Evolutionary conservation across 441 rosid genomes (phyloP).

Genomic region (Euphorbia schlechtendalii): DNA sequence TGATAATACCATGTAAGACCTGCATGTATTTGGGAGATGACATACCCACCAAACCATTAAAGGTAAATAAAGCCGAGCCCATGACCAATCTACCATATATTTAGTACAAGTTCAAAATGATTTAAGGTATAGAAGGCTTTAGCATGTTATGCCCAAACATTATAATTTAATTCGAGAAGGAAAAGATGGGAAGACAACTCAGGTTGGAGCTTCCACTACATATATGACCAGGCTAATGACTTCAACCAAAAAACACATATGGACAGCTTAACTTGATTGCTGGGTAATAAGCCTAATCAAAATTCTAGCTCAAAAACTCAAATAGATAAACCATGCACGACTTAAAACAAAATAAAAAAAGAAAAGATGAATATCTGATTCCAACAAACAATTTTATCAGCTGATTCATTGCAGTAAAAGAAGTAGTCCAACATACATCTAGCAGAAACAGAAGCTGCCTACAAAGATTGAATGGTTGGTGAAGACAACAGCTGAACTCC

Average conservation of each 20-base stretch:
- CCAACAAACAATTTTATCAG: slow-evolving; percentile 20
- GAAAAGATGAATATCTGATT: slow-evolving; percentile 14
- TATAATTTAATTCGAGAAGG: neutral
- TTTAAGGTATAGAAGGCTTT: neutral
- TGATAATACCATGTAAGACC: slow-evolving; percentile 40
- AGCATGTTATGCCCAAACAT: slow-evolving; percentile 7
- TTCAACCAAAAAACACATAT: neutral
- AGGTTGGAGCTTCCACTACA: slow-evolving; percentile 9
- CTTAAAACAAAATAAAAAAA: slow-evolving; percentile 7
- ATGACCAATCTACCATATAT: slow-evolving; percentile 22
- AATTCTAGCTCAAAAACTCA: slow-evolving; percentile 3
- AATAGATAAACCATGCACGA: neutral
- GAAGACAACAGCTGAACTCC: slow-evolving; percentile 50
- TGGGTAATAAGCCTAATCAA: slow-evolving; percentile 4
- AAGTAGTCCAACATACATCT: slow-evolving; percentile 58
- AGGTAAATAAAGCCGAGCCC: slow-evolving; percentile 27
- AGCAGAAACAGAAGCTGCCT: slow-evolving; percentile 48
- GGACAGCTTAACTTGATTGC: slow-evolving; percentile 5
- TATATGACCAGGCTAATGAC: slow-evolving; percentile 16
- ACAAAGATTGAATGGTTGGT: slow-evolving; percentile 47
- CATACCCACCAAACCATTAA: slow-evolving; percentile 39
- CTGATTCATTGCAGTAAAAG: slow-evolving; percentile 29
- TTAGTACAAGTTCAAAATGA: slow-evolving; percentile 14
- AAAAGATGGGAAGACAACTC: neutral
- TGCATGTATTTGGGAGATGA: slow-evolving; percentile 50